Percentiles rank a stretch among this genome's conserved stretches.
Evolutionary conservation across 2,329 filamentous ascomycete genomes (phyloP).

Genomic region (Macrophomina tecta): DNA sequence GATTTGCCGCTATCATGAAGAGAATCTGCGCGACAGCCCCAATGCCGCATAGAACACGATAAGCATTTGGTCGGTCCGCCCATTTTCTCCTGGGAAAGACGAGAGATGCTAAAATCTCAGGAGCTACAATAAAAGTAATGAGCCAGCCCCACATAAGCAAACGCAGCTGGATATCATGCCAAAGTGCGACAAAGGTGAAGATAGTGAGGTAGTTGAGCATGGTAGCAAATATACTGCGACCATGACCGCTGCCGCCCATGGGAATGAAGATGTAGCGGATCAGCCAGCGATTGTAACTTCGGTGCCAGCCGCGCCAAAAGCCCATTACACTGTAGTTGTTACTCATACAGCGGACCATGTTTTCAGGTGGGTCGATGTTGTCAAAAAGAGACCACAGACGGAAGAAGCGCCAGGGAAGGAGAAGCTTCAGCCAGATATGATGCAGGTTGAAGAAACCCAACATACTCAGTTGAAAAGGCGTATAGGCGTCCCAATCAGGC

Average conservation of each 20-base stretch:
- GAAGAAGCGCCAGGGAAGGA: constrained; percentile 98
- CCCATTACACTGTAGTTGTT: constrained; percentile 90
- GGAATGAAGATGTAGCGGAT: constrained; percentile 94
- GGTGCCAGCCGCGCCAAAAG: constrained; percentile 98
- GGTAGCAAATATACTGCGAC: constrained; percentile 69
- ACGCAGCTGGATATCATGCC: constrained; percentile 94
- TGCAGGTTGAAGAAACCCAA: constrained; percentile 96
- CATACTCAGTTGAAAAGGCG: constrained; percentile 84
- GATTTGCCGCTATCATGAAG: constrained; percentile 95
- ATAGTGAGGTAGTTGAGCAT: constrained; percentile 80
- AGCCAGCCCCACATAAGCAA: constrained; percentile 97
- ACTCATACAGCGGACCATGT: constrained; percentile 96
- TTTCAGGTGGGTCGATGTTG: constrained; percentile 92
- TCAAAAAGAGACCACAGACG: constrained; percentile 93
- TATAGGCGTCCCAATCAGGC: constrained; percentile 82
- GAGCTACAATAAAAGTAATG: constrained; percentile 89
- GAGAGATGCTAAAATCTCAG: constrained; percentile 75
- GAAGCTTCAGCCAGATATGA: constrained; percentile 96
- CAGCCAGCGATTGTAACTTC: constrained; percentile 92
- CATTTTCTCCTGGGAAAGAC: constrained; percentile 78
- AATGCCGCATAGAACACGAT: constrained; percentile 79
- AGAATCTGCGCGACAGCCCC: constrained; percentile 84
- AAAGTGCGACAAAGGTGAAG: constrained; percentile 96
- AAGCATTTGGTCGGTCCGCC: constrained; percentile 71
- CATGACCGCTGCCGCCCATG: constrained; percentile 70